Conservation (phyloP, 1,284 basidiomycete species). For the Volvariella surrecta region DNA sequence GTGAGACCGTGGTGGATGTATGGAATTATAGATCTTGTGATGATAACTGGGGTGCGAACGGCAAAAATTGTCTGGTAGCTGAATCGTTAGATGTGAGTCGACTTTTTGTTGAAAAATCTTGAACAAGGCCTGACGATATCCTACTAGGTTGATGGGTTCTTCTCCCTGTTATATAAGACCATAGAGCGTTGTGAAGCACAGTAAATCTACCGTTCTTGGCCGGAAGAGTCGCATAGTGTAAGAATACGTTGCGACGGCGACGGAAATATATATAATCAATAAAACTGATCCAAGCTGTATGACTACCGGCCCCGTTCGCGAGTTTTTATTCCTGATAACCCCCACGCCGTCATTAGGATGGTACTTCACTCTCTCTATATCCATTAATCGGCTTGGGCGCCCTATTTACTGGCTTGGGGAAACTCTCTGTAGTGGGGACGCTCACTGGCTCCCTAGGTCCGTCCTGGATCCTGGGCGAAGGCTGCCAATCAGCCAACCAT, state of each 20-base stretch:
- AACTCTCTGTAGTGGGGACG: slow-evolving; percentile 7
- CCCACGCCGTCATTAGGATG: background rate
- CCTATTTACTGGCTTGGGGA: slow-evolving; percentile 8
- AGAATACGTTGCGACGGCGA: too few relatives aligned
- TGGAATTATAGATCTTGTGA: slow-evolving; percentile 53
- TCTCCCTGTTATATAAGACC: slow-evolving; percentile 57
- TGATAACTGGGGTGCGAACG: slow-evolving; percentile 55
- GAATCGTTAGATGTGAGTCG: slow-evolving; percentile 53
- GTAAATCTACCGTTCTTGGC: too few relatives aligned
- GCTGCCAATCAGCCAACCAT: background rate
- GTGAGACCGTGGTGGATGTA: slow-evolving; percentile 71
- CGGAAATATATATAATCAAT: background rate
- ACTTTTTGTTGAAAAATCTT: background rate
- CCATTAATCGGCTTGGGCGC: slow-evolving; percentile 23
- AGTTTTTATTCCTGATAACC: slow-evolving; percentile 7
- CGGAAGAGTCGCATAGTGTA: too few relatives aligned
- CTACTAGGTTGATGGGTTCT: slow-evolving; percentile 55
- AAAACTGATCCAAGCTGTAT: too few relatives aligned
- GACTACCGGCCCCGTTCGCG: too few relatives aligned
- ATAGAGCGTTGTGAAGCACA: too few relatives aligned
- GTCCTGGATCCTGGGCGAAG: slow-evolving; percentile 3
- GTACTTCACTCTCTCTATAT: slow-evolving; percentile 13
- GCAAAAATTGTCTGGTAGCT: slow-evolving; percentile 68
- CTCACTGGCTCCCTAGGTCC: slow-evolving; percentile 6
- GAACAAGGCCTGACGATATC: background rate